A percentile compares a stretch with the other conserved stretches of the same genome.
phyloP scores from a whole-genome alignment of 768 basidiomycete genomes.

The Lenzites betulinus region DNA sequence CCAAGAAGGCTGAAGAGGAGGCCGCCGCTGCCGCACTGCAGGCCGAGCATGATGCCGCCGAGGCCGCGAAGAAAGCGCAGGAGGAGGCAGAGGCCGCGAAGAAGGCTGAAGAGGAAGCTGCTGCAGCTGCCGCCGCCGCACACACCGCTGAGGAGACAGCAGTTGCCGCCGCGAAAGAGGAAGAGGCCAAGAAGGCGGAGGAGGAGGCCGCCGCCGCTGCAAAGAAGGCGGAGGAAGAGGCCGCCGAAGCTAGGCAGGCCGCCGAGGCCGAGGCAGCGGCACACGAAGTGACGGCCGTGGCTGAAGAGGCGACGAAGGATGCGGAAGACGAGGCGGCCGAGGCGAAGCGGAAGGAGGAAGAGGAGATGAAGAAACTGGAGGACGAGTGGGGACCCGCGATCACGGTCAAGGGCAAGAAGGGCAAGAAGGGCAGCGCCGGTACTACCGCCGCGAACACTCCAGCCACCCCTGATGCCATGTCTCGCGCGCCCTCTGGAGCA shows the following conservation, averaged over 20 bases:
- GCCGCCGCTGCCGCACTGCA: slow-evolving; percentile 15
- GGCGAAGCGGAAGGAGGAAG: slow-evolving; percentile 1
- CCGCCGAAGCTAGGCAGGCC: neutral
- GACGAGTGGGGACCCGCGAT: slow-evolving; percentile 18
- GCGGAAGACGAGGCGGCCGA: slow-evolving; percentile 13
- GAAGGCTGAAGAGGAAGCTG: slow-evolving; percentile 13
- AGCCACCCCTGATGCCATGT: slow-evolving; percentile 16
- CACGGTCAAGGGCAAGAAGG: slow-evolving; percentile 25
- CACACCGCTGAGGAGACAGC: neutral
- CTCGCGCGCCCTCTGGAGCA: slow-evolving; percentile 19
- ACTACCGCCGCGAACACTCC: slow-evolving; percentile 5
- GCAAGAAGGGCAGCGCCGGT: slow-evolving; percentile 20
- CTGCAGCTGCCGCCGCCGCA: slow-evolving; percentile 9
- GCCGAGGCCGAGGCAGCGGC: neutral
- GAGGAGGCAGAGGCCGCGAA: slow-evolving; percentile 16
- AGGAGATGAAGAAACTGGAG: slow-evolving; percentile 9
- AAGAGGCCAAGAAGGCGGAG: neutral
- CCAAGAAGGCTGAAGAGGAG: slow-evolving; percentile 8
- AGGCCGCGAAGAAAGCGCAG: slow-evolving; percentile 5
- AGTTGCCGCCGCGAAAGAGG: slow-evolving; percentile 12
- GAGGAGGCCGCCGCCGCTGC: neutral
- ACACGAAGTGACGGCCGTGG: neutral
- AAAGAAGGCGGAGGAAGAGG: slow-evolving; percentile 1
- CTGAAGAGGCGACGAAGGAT: slow-evolving; percentile 15
- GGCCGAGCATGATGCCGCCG: slow-evolving; percentile 10